These are phyloP conservation scores for Fomitopsis pulvina DNA, from an alignment of 768 basidiomycete species.

Conservation along the genomic window DNA sequence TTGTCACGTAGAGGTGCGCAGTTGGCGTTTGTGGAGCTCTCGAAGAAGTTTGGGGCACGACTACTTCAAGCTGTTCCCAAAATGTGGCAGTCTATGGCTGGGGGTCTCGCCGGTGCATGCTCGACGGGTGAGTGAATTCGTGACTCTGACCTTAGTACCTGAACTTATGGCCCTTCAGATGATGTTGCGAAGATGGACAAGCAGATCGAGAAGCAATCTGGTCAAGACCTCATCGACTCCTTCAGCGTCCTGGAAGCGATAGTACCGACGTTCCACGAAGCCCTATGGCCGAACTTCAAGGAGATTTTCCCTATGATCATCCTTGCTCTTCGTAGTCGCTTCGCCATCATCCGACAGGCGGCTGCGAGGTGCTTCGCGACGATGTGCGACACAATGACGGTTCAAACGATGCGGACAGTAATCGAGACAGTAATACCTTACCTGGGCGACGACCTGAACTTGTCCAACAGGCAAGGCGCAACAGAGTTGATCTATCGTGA, in stretches of 20 bases:
- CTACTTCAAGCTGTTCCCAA: slow-evolving; percentile 81
- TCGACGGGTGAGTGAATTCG: slow-evolving; percentile 44
- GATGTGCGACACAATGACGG: slow-evolving; percentile 79
- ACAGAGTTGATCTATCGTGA: slow-evolving; percentile 87
- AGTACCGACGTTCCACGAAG: slow-evolving; percentile 64
- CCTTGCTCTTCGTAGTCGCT: slow-evolving; percentile 75
- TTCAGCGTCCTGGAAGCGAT: slow-evolving; percentile 85
- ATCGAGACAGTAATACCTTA: slow-evolving; percentile 79
- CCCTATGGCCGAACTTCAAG: slow-evolving; percentile 61
- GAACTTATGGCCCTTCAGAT: slow-evolving; percentile 27
- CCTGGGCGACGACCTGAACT: slow-evolving; percentile 68
- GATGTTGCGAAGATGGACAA: slow-evolving; percentile 52
- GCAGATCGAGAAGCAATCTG: slow-evolving; percentile 63
- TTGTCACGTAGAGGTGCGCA: slow-evolving; percentile 83
- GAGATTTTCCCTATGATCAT: slow-evolving; percentile 73
- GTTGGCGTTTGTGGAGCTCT: slow-evolving; percentile 75
- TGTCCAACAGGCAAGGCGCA: slow-evolving; percentile 81
- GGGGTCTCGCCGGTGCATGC: slow-evolving; percentile 65
- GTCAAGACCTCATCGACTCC: slow-evolving; percentile 90
- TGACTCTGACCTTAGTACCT: slow-evolving; percentile 12
- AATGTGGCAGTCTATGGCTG: slow-evolving; percentile 92
- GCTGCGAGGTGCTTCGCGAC: slow-evolving; percentile 85
- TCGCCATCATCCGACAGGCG: slow-evolving; percentile 84
- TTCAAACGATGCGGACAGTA: slow-evolving; percentile 84
- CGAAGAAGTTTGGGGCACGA: slow-evolving; percentile 62